Conservation (phyloP, 768 basidiomycete genomes). For the Lactarius sanguifluus region DNA sequence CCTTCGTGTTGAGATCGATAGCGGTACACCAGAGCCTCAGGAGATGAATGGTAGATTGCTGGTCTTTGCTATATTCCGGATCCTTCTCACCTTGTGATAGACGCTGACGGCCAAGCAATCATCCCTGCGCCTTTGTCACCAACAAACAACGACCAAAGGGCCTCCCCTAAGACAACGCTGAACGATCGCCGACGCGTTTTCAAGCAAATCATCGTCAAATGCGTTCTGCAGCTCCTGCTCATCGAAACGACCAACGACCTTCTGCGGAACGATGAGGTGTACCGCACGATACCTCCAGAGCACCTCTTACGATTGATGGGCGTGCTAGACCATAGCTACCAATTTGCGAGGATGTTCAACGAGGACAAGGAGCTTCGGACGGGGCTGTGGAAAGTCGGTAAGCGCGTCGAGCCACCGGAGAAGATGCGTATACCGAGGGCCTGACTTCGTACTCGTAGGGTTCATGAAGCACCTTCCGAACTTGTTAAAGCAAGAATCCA, state of each 20-base stretch:
- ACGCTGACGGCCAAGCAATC: constrained; percentile 64
- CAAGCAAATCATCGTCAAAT: constrained; percentile 99
- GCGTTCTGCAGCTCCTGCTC: constrained; percentile 91
- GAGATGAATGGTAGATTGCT: constrained; percentile 41
- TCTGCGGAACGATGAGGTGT: constrained; percentile 88
- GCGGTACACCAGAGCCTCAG: constrained; percentile 49
- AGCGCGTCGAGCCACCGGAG: constrained; percentile 39
- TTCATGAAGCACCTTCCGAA: constrained; percentile 99
- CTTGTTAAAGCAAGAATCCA: constrained; percentile 96
- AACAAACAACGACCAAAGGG: constrained; percentile 47
- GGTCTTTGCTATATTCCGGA: constrained; percentile 2
- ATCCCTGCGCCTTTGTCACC: constrained; percentile 89
- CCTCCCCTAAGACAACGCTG: constrained; percentile 53
- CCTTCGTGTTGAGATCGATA: constrained; percentile 81
- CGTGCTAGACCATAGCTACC: constrained; percentile 94
- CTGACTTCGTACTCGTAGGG: constrained; percentile 47
- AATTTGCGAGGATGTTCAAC: constrained; percentile 96
- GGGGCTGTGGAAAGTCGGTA: constrained; percentile 98
- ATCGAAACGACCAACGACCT: constrained; percentile 98
- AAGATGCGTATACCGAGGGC: neutral
- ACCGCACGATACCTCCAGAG: constrained; percentile 90
- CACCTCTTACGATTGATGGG: constrained; percentile 93
- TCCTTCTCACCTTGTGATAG: constrained; percentile 39
- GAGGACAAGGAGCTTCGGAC: constrained; percentile 97
- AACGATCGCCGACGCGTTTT: constrained; percentile 82